Evolutionary conservation across 2,329 filamentous ascomycete species (phyloP), one percentile per base, ranked within the genome.

Genomic region (Exophiala viscosa): DNA sequence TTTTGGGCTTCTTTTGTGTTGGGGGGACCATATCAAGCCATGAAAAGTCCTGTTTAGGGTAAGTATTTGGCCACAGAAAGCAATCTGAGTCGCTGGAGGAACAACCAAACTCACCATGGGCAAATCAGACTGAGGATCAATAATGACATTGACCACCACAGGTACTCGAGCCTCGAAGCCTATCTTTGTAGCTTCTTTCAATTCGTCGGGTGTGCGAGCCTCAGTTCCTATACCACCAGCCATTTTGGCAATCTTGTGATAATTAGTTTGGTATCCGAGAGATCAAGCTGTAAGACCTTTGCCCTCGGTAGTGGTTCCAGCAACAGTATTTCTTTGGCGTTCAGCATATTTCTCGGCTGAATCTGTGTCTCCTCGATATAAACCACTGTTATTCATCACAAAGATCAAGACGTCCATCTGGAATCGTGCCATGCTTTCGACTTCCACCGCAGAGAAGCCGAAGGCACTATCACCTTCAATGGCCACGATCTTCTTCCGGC

Each of bases 391-490:
- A 58, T 82, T 81, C 46, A 80, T 70, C 2, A 81, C 77, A 60
- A 79, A 77, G 47, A 81, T 76, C 36, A 81, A 62, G 3, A 79
- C 69, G 39, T 78, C 76, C 68, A 81, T 80, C 7, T 72, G 67
- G 57, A 78, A 77, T 5, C 78, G 70, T 3, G 76, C 73, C 70
- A 82, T 78, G 0, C 78, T 82, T 62, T 82, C 78, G 33, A 81
- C 70, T 59, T 81, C 79, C 64, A 78, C 76, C 0, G 72, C 71
- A 5, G 74, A 78, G 59, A 82, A 81, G 0, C 78, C 78, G 55
- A 81, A 79, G 0, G 78, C 78, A 31, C 72, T 77, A 61, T 81
- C 78, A 2, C 78, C 78, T 66, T 81, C 79, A 6, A 82, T 66
- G n/a, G 76, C 76, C 5, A 82, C 69, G 13, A 81, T 71, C 56